Base-by-base conservation (phyloP, 2,329 filamentous ascomycete genomes). In the Sclerotinia sclerotiorum region DNA sequence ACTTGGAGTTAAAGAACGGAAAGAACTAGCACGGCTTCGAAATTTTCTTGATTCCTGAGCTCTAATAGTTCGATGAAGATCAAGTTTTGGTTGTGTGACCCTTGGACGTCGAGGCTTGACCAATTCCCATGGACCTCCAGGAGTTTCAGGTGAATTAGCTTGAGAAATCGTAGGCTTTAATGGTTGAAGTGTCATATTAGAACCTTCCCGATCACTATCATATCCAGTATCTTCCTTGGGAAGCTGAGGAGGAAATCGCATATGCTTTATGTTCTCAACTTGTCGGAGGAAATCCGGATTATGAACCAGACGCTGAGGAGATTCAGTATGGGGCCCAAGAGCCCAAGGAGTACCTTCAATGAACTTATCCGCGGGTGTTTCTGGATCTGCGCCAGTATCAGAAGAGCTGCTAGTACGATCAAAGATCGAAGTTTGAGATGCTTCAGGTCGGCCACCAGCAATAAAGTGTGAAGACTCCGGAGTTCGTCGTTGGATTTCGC, bases 341-440 rank as follows among this genome's bases (percentile, higher is more conserved):
- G 73, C 72, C 73, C 74, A 77, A 11, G 75, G 71, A 7, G 71
- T 71, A 19, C 69, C 70, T 2, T 67, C 78, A 76, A 68, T 78
- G 7, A 68, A 68, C 24, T 60, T 70, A 17, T 74, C 68, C 11
- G 57, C 79, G 11, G 80, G 79, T 0, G 80, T 81, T n/a, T 79
- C 78, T 0, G 82, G 81, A 32, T 67, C 65, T 4, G 27, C 35
- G 29, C 82, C 81, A 6, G 79, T 79, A 68, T 84, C 82, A 0
- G 84, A 85, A 10, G 81, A 75, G 68, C 80, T 84, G 69, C 81
- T 84, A 4, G 80, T 79, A 27, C 82, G 79, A 70, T 86, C 84
- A 68, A 86, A 86, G 1, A 86, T 82, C 0, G 83, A 85, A 0
- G 78, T 74, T 42, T 80, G 78, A 42, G 76, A 75, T 7, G 75